A percentile compares a stretch with the other conserved stretches of the same genome.
phyloP scores from a whole-genome alignment of 495 filamentous ascomycete genomes.

The Tuber borchii region DNA sequence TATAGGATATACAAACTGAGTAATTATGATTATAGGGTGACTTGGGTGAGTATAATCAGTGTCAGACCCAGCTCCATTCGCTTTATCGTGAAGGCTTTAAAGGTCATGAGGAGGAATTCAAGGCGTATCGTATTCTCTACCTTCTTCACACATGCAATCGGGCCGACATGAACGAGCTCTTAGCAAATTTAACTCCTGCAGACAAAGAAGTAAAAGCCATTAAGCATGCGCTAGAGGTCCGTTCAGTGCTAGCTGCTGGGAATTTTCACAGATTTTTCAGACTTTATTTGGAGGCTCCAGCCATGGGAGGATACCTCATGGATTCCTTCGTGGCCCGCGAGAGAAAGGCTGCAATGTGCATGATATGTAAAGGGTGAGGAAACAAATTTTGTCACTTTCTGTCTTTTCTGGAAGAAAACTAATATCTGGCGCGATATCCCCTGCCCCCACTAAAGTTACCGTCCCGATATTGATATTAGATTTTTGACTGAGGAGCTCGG shows the following conservation, averaged over 20 bases:
- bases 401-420: conserved; percentile 11
- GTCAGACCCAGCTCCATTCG: conserved; percentile 90
- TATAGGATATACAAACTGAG: conserved; percentile 6
- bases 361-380: conserved; percentile 90
- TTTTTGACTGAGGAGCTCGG: conserved; percentile 94
- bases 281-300: conserved; percentile 85
- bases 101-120: conserved; percentile 90
- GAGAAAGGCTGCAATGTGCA: conserved; percentile 78
- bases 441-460: conserved; percentile 59
- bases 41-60: conserved; percentile 99
- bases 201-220: conserved; percentile 80
- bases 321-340: conserved; percentile 97
- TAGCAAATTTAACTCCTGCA: conserved; percentile 95
- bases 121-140: conserved; percentile 99
- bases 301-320: conserved; percentile 98
- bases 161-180: conserved; percentile 92
- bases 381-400: conserved; percentile 19
- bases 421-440: conserved; percentile 24
- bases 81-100: conserved; percentile 72
- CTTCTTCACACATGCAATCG: conserved; percentile 98
- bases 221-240: conserved; percentile 84
- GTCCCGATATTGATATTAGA: conserved; percentile 75
- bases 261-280: conserved; percentile 98
- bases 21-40: conserved; percentile 54
- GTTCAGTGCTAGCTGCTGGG: conserved; percentile 81